A percentile compares a stretch with the other conserved stretches of the same genome.
phyloP scores from a whole-genome alignment of 192 early-diverging fungal species.

The Paraglomus brasilianum region DNA sequence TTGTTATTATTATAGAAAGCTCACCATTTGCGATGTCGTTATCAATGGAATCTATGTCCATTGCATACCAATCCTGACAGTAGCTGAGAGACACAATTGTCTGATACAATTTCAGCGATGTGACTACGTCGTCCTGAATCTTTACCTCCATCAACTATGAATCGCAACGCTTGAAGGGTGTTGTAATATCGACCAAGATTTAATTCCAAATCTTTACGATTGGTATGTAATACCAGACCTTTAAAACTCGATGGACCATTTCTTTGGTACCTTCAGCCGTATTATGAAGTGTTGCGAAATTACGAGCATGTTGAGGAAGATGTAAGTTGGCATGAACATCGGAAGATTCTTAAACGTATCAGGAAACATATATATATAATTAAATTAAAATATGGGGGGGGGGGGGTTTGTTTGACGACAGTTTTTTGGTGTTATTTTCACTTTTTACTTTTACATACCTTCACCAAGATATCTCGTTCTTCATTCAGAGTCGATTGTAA shows the following conservation, averaged over 20 bases:
- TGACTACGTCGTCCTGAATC: too few relatives aligned
- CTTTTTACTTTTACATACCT: too few relatives aligned
- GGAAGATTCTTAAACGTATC: background rate
- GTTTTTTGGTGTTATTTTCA: too few relatives aligned
- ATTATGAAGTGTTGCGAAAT: constrained; percentile 1
- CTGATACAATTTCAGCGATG: too few relatives aligned
- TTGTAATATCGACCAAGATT: background rate
- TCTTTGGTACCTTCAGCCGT: background rate
- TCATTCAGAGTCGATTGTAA: background rate
- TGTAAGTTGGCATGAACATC: background rate
- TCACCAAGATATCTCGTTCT: background rate
- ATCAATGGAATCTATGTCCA: background rate
- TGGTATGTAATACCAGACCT: background rate
- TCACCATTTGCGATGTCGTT: background rate
- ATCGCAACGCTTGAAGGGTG: background rate
- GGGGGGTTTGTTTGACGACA: too few relatives aligned
- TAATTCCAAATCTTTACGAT: background rate
- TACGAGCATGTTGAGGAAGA: background rate
- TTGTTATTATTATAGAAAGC: too few relatives aligned
- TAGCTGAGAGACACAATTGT: background rate
- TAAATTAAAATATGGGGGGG: too few relatives aligned
- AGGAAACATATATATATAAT: background rate
- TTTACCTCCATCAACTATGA: background rate
- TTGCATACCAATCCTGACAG: constrained; percentile 2
- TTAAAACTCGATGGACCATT: constrained; percentile 13